A percentile compares a stretch with the other conserved stretches of the same genome.
phyloP scores from a whole-genome alignment of 2,329 filamentous ascomycete species.

The Phoma sp. region DNA sequence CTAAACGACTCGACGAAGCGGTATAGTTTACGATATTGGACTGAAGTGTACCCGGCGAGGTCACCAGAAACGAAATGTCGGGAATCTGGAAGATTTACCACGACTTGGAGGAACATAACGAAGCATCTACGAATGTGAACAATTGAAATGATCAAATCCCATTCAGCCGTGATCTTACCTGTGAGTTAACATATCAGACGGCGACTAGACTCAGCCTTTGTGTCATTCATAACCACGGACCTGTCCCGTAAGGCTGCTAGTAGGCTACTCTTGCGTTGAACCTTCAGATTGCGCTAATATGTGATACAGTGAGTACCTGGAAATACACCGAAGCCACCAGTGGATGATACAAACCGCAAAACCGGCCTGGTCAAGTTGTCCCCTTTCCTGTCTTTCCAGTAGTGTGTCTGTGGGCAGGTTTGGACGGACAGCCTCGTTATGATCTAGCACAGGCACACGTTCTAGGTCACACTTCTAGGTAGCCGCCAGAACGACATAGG shows the following conservation, averaged over 20 bases:
- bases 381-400: too few species aligned
- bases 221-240: neutral
- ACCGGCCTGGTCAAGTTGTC: too few species aligned
- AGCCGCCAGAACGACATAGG: too few species aligned
- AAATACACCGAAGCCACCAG: neutral
- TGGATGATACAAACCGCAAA: too few species aligned
- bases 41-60: conserved; percentile 28
- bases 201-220: neutral
- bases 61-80: conserved; percentile 33
- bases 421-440: neutral
- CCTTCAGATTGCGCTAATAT: neutral
- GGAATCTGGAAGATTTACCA: conserved; percentile 37
- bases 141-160: conserved; percentile 8
- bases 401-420: neutral
- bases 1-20: conserved; percentile 54
- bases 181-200: conserved; percentile 7
- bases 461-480: neutral
- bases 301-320: neutral
- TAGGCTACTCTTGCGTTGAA: neutral
- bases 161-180: neutral
- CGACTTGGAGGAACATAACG: conserved; percentile 38
- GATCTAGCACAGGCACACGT: neutral
- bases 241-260: too few species aligned
- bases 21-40: conserved; percentile 34
- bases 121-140: conserved; percentile 32